These are phyloP conservation scores for Bondarzewia mesenterica DNA, from an alignment of 1,284 basidiomycete genomes.

Conservation along the genomic window DNA sequence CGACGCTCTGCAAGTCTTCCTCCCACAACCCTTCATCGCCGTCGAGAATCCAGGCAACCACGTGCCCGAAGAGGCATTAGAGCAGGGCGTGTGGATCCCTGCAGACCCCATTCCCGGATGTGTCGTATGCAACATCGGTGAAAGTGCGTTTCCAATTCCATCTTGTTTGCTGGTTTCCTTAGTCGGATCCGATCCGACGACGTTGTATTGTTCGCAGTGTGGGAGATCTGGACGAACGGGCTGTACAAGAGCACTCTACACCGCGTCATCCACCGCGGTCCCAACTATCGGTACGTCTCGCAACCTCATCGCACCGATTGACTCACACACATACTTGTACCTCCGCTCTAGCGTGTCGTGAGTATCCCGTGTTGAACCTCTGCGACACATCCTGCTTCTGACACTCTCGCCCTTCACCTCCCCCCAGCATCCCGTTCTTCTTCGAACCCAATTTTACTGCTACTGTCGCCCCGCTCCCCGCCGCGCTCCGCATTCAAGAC, in stretches of 20 bases:
- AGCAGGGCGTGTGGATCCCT: conserved; percentile 66
- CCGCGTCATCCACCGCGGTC: conserved; percentile 64
- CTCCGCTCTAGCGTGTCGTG: too few species aligned
- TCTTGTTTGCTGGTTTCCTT: background rate
- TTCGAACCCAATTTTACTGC: conserved; percentile 80
- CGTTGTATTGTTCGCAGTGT: conserved; percentile 49
- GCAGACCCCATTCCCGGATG: conserved; percentile 74
- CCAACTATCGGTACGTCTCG: conserved; percentile 57
- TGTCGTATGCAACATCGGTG: conserved; percentile 78
- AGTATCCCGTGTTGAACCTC: background rate
- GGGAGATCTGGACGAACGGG: conserved; percentile 81
- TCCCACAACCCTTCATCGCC: conserved; percentile 33
- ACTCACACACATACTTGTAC: too few species aligned
- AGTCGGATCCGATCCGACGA: background rate
- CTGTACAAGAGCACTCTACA: conserved; percentile 74
- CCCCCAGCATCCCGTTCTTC: conserved; percentile 69
- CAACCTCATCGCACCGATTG: too few species aligned
- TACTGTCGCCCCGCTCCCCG: conserved; percentile 48
- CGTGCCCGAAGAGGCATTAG: conserved; percentile 40
- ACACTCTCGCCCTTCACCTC: background rate
- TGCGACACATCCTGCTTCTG: background rate
- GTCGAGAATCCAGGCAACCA: conserved; percentile 29
- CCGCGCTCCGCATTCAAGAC: conserved; percentile 40
- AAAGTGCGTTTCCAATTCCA: conserved; percentile 46
- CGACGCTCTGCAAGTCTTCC: conserved; percentile 75